Evolutionary conservation across 768 basidiomycete species (phyloP).

Genomic region (Boletus vermiculosoides): DNA sequence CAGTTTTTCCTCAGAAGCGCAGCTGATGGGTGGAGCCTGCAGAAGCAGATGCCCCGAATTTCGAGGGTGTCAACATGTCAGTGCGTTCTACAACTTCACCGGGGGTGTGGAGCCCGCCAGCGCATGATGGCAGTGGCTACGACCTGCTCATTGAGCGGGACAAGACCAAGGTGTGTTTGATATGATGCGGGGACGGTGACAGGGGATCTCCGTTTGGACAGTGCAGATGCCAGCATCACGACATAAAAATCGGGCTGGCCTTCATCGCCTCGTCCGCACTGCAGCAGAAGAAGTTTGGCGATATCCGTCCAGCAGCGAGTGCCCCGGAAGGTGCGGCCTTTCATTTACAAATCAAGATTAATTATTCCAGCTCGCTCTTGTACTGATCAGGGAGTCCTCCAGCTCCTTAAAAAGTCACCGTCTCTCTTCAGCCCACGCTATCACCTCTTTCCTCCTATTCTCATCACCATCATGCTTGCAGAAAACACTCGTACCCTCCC

Average conservation of each 20-base stretch:
- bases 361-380: background rate
- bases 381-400: background rate
- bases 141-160: background rate
- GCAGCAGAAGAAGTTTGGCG: background rate
- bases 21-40: background rate
- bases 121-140: no score
- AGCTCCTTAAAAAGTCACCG: conserved; percentile 16
- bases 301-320: background rate
- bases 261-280: conserved; percentile 16
- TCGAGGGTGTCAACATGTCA: background rate
- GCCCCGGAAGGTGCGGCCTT: conserved; percentile 1
- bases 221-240: conserved; percentile 13
- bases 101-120: background rate
- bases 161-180: background rate
- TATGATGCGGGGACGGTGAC: no score
- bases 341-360: conserved; percentile 13
- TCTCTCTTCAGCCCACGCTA: conserved; percentile 6
- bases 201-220: background rate
- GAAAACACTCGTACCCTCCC: background rate
- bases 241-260: background rate
- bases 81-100: background rate
- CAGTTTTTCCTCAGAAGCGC: background rate
- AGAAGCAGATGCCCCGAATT: background rate
- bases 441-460: background rate
- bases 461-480: conserved; percentile 16